Percentiles rank a stretch among this genome's conserved stretches.
Conservation (phyloP, 148 eudicot genomes). For the Limonium bicolor region DNA sequence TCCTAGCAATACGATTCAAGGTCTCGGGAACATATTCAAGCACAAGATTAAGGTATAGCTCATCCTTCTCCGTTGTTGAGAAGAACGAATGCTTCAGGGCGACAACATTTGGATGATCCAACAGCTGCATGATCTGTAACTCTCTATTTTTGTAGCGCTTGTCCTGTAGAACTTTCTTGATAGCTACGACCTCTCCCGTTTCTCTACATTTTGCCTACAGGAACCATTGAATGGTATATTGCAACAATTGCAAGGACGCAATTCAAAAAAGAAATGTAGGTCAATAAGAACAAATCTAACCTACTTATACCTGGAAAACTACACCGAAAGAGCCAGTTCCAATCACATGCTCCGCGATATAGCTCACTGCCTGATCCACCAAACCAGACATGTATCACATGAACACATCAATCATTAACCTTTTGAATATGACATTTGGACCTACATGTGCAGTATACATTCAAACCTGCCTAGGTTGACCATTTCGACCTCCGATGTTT, state of each 20-base stretch:
- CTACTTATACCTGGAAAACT: constrained; percentile 90
- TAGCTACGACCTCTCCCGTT: constrained; percentile 96
- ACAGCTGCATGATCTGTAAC: constrained; percentile 95
- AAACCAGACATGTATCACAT: constrained; percentile 8
- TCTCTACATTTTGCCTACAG: constrained; percentile 95
- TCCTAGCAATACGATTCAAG: constrained; percentile 82
- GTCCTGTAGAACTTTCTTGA: constrained; percentile 98
- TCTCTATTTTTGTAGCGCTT: constrained; percentile 99
- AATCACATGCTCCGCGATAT: constrained; percentile 94
- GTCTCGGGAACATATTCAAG: constrained; percentile 98
- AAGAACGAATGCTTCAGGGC: constrained; percentile 91
- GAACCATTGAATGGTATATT: background rate
- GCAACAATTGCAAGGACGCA: background rate
- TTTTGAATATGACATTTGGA: too few relatives aligned
- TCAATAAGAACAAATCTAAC: background rate
- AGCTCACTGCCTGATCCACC: constrained; percentile 53
- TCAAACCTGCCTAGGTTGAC: constrained; percentile 91
- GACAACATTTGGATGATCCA: constrained; percentile 97
- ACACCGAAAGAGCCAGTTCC: constrained; percentile 99
- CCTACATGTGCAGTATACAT: constrained; percentile 3
- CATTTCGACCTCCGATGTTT: constrained; percentile 81
- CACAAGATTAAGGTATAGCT: constrained; percentile 92
- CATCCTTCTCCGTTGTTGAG: constrained; percentile 88
- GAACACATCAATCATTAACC: constrained; percentile 8
- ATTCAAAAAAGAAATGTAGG: background rate